A percentile compares a stretch with the other conserved stretches of the same genome.
These are phyloP conservation scores for Tulasnella sp. DNA, from an alignment of 768 basidiomycete genomes.

Conservation along the genomic window DNA sequence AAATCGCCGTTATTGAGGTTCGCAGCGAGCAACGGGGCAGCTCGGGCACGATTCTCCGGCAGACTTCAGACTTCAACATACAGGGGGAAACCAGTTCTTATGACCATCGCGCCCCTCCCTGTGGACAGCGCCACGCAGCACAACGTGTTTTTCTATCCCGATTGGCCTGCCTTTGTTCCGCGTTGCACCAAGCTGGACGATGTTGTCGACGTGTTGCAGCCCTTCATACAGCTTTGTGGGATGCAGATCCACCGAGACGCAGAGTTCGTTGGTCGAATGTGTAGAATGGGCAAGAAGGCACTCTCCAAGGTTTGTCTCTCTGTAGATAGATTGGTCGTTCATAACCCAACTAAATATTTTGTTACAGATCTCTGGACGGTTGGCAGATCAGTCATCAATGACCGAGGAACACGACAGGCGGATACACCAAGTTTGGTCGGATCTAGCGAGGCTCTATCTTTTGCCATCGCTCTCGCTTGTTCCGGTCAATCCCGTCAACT, in stretches of 20 bases:
- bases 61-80: slow-evolving; percentile 44
- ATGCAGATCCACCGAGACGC: slow-evolving; percentile 73
- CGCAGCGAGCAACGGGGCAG: slow-evolving; percentile 48
- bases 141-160: slow-evolving; percentile 80
- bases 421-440: slow-evolving; percentile 62
- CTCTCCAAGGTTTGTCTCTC: slow-evolving; percentile 16
- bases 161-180: slow-evolving; percentile 67
- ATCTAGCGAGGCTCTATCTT: slow-evolving; percentile 64
- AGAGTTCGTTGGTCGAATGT: slow-evolving; percentile 64
- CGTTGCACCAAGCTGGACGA: slow-evolving; percentile 55
- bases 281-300: slow-evolving; percentile 61
- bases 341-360: not conserved
- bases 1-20: slow-evolving; percentile 30
- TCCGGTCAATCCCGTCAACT: slow-evolving; percentile 75
- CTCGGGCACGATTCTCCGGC: slow-evolving; percentile 34
- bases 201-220: slow-evolving; percentile 62
- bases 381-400: not conserved
- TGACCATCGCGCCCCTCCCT: slow-evolving; percentile 69
- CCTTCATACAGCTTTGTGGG: slow-evolving; percentile 69
- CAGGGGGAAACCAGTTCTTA: slow-evolving; percentile 55
- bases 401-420: slow-evolving; percentile 5
- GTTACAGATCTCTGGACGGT: slow-evolving; percentile 21
- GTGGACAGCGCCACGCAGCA: slow-evolving; percentile 49
- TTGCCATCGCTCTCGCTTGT: slow-evolving; percentile 82
- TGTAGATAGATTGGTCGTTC: not conserved